Evolutionary conservation across 2,329 filamentous ascomycete species (phyloP).

Genomic region (Microascus cirrosus): DNA sequence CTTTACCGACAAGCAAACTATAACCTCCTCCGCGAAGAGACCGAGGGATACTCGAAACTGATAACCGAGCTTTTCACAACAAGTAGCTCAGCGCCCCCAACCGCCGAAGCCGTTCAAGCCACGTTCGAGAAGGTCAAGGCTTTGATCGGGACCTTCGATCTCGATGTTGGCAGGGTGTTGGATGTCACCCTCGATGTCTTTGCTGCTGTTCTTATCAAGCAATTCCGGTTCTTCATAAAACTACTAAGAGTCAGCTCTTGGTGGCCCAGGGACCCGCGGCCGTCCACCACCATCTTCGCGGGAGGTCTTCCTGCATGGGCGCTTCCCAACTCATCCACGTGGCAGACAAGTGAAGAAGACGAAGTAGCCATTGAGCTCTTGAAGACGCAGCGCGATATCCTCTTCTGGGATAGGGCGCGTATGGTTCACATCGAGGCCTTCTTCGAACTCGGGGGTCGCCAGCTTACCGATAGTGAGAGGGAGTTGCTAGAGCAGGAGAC

Average conservation of each 20-base stretch:
- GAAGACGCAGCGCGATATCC: slow-evolving; percentile 54
- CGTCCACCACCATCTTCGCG: slow-evolving; percentile 30
- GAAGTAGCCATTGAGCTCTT: slow-evolving; percentile 43
- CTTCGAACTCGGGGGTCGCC: slow-evolving; percentile 74
- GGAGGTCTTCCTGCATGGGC: slow-evolving; percentile 79
- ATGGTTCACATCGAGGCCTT: slow-evolving; percentile 71
- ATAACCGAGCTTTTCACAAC: slow-evolving; percentile 93
- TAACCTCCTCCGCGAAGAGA: slow-evolving; percentile 89
- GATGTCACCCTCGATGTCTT: slow-evolving; percentile 95
- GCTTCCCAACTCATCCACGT: slow-evolving; percentile 55
- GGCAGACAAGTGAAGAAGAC: slow-evolving; percentile 57
- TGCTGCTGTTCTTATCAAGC: slow-evolving; percentile 84
- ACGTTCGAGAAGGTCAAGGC: slow-evolving; percentile 90
- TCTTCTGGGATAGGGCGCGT: slow-evolving; percentile 74
- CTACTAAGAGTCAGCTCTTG: slow-evolving; percentile 85
- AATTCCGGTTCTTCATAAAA: slow-evolving; percentile 90
- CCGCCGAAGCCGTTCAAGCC: slow-evolving; percentile 64
- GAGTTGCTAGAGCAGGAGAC: slow-evolving; percentile 25
- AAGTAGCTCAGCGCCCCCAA: slow-evolving; percentile 61
- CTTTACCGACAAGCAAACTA: slow-evolving; percentile 95
- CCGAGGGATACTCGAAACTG: slow-evolving; percentile 92
- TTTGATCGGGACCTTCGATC: slow-evolving; percentile 90
- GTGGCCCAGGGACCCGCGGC: slow-evolving; percentile 66
- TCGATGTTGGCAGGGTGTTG: slow-evolving; percentile 88
- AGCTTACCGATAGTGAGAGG: slow-evolving; percentile 48